Evolutionary conservation across 179 eudicot genomes (phyloP).

Genomic region (Dionaea muscipula): DNA sequence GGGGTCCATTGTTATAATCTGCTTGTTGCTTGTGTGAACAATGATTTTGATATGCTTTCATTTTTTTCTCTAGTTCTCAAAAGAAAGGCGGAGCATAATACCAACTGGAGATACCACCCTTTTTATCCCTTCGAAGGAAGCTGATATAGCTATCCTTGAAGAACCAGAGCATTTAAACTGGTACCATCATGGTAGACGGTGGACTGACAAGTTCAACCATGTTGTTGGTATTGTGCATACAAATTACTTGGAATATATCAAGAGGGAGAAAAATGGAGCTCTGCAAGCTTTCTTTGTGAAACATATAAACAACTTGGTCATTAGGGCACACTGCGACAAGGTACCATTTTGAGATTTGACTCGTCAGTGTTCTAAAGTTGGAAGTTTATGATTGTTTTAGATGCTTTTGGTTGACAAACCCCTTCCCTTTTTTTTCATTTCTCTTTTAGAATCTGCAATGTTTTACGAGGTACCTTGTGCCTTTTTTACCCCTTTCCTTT

Average conservation of each 20-base stretch:
- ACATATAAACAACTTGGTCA: conserved; percentile 69
- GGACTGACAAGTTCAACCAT: conserved; percentile 98
- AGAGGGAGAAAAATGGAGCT: conserved; percentile 95
- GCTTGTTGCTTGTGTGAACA: background rate
- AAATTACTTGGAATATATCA: conserved; percentile 91
- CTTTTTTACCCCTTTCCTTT: too few relatives aligned
- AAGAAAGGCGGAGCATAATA: conserved; percentile 80
- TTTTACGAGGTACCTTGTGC: too few relatives aligned
- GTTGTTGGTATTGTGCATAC: conserved; percentile 98
- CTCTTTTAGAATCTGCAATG: too few relatives aligned
- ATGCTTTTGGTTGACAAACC: background rate
- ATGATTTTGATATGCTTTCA: background rate
- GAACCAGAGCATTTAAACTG: conserved; percentile 98
- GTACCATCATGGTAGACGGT: conserved; percentile 96
- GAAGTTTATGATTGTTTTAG: background rate
- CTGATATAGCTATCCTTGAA: conserved; percentile 93
- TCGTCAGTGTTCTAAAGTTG: background rate
- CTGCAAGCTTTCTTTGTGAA: conserved; percentile 85
- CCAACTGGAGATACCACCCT: conserved; percentile 93
- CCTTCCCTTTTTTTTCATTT: background rate
- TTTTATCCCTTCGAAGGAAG: conserved; percentile 74
- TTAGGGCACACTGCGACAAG: conserved; percentile 87
- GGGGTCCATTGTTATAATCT: background rate
- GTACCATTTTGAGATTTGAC: conserved; percentile 15
- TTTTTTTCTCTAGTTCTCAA: conserved; percentile 46